phyloP scores from a whole-genome alignment of 1,139 yeast species.

The Blastobotrys arbuscula region DNA sequence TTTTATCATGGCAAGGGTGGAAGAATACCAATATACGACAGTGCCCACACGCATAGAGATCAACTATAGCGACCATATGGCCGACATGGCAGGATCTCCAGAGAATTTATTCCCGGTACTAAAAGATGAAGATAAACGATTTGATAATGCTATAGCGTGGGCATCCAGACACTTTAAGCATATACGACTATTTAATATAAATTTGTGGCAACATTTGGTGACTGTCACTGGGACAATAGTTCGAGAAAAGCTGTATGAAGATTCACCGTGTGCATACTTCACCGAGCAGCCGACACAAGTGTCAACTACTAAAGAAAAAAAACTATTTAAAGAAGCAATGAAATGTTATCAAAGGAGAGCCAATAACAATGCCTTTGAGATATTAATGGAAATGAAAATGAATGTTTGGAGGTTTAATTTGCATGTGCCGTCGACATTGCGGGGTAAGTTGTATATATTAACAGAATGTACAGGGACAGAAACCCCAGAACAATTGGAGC shows the following conservation, averaged over 20 bases:
- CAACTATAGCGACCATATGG: slow-evolving; percentile 10
- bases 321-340: slow-evolving; percentile 7
- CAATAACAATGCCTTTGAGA: slow-evolving; percentile 9
- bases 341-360: slow-evolving; percentile 5
- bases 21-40: slow-evolving; percentile 4
- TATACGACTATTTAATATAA: slow-evolving; percentile 3
- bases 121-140: slow-evolving; percentile 6
- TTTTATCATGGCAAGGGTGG: slow-evolving; percentile 7
- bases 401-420: slow-evolving; percentile 9
- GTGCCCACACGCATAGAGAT: slow-evolving; percentile 4
- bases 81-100: not conserved
- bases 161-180: slow-evolving; percentile 7
- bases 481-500: not conserved
- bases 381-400: slow-evolving; percentile 10
- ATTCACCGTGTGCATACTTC: slow-evolving; percentile 3
- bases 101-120: slow-evolving; percentile 4
- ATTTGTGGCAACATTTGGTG: slow-evolving; percentile 10
- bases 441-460: slow-evolving; percentile 2
- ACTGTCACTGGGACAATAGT: slow-evolving; percentile 10
- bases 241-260: slow-evolving; percentile 10
- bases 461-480: slow-evolving; percentile 8
- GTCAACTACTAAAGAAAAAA: slow-evolving; percentile 1
- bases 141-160: slow-evolving; percentile 9
- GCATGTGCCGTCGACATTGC: slow-evolving; percentile 7
- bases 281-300: not conserved